Percentiles rank a stretch among this genome's conserved stretches.
Conservation (phyloP, 2,329 filamentous ascomycete species). For the Colletotrichum endophyticum region DNA sequence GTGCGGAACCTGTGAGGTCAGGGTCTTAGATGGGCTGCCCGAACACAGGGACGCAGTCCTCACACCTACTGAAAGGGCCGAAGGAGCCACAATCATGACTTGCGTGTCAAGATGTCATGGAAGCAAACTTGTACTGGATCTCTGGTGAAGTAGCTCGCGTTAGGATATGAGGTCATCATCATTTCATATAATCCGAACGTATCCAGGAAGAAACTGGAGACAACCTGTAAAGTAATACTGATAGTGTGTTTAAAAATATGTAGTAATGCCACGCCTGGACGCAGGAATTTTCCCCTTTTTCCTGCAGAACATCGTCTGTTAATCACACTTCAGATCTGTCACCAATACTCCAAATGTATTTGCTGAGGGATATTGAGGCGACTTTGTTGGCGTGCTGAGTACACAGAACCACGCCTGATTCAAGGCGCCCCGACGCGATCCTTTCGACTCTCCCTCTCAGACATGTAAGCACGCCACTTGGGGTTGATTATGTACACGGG, state of each 20-base stretch:
- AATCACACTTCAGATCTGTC: not conserved
- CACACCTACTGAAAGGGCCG: not conserved
- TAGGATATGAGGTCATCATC: not conserved
- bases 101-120: not conserved
- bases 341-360: not conserved
- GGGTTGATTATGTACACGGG: constrained; percentile 26
- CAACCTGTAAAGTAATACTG: accelerated
- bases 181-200: accelerated
- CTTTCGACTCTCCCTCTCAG: not conserved
- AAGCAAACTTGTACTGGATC: not conserved
- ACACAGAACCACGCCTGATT: not conserved
- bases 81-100: not conserved
- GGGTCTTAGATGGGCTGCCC: not conserved
- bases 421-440: not conserved
- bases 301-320: not conserved
- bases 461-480: constrained; percentile 13
- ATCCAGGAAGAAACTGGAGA: not conserved
- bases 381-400: accelerated
- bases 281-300: not conserved
- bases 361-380: not conserved
- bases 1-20: not conserved
- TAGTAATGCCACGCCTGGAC: not conserved
- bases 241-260: not conserved
- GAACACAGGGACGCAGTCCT: not conserved
- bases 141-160: not conserved